Percentiles rank a stretch among this genome's conserved stretches.
phyloP scores from a whole-genome alignment of 768 basidiomycete species.

The Stropharia rugosoannulata region DNA sequence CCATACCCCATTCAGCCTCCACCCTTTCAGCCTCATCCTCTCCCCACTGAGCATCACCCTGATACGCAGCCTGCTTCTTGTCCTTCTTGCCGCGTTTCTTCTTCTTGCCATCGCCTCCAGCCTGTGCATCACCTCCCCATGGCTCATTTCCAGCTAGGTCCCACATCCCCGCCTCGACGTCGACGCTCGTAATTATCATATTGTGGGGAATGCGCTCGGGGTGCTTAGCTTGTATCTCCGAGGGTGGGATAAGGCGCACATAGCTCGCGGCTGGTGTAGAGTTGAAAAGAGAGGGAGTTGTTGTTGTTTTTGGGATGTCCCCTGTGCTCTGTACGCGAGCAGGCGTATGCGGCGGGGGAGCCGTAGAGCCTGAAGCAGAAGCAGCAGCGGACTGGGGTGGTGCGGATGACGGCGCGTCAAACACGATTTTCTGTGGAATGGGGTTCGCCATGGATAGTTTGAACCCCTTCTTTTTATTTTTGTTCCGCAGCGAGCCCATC shows the following conservation, averaged over 20 bases:
- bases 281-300: constrained; percentile 1
- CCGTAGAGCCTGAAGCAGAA: background rate
- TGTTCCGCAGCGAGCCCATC: constrained; percentile 64
- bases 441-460: constrained; percentile 45
- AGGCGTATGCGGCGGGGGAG: background rate
- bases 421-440: constrained; percentile 53
- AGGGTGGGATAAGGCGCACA: constrained; percentile 56
- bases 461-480: constrained; percentile 75
- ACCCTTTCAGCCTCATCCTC: constrained; percentile 6
- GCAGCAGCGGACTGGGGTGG: background rate
- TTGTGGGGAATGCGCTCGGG: constrained; percentile 52
- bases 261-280: background rate
- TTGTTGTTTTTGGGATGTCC: background rate
- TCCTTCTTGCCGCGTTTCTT: constrained; percentile 31
- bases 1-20: constrained; percentile 8
- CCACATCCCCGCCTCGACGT: constrained; percentile 57
- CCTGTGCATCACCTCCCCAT: constrained; percentile 1
- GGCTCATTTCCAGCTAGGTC: background rate
- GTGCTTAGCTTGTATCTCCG: constrained; percentile 45
- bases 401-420: constrained; percentile 21
- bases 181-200: constrained; percentile 70
- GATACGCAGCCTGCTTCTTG: constrained; percentile 12
- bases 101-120: constrained; percentile 22
- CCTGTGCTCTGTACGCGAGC: background rate
- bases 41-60: constrained; percentile 7